Evolutionary conservation across 306 rosid species (phyloP).

Genomic region (Cucurbita maxima): DNA sequence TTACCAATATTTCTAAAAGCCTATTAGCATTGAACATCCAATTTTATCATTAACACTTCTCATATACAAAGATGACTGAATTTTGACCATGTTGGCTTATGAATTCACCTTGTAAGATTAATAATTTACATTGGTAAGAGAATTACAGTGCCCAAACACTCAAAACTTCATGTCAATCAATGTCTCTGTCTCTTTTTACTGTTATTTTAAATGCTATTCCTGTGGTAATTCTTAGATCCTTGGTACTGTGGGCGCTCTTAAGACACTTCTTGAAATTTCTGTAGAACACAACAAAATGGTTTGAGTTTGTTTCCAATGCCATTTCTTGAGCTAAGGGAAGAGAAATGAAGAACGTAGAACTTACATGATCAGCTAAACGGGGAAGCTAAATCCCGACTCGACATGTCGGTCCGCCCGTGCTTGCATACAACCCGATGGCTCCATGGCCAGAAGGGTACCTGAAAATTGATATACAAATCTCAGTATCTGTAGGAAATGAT

Average conservation of each 20-base stretch:
- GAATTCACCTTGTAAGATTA: background rate
- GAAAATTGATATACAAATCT: background rate
- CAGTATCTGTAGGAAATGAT: background rate
- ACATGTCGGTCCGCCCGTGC: conserved; percentile 36
- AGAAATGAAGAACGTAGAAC: background rate
- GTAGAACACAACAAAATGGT: conserved; percentile 5
- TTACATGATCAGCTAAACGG: conserved; percentile 12
- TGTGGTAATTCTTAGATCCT: conserved; percentile 30
- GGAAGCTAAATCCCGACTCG: conserved; percentile 35
- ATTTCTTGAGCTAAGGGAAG: background rate
- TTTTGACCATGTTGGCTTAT: background rate
- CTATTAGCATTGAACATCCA: background rate
- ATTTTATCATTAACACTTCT: background rate
- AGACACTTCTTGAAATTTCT: conserved; percentile 20
- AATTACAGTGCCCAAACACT: background rate
- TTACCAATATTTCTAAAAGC: background rate
- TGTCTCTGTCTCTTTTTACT: background rate
- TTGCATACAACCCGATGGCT: conserved; percentile 45
- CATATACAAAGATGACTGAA: background rate
- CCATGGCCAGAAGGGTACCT: conserved; percentile 58
- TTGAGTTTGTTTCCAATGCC: background rate
- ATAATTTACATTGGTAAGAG: background rate
- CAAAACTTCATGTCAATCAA: background rate
- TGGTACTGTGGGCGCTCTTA: conserved; percentile 15
- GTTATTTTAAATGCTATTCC: background rate